Percentiles rank a stretch among this genome's conserved stretches.
phyloP scores from a whole-genome alignment of 768 basidiomycete species.

The Suillus brevipes region DNA sequence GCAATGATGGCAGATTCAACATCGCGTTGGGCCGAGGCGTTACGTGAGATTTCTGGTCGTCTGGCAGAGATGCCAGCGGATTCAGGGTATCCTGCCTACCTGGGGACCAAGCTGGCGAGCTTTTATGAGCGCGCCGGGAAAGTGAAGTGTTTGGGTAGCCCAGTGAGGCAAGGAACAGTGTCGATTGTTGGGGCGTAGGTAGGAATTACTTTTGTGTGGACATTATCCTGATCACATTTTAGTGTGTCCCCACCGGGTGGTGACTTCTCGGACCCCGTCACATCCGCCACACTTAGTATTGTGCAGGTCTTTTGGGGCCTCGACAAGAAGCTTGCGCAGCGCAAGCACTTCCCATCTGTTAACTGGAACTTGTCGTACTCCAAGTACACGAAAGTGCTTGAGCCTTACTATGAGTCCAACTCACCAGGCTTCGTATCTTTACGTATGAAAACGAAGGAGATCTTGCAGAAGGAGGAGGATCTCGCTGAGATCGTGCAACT shows the following conservation, averaged over 20 bases:
- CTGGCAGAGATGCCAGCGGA: conserved; percentile 99
- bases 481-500: conserved; percentile 98
- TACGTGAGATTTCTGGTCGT: conserved; percentile 99
- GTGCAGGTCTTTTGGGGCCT: conserved; percentile 99
- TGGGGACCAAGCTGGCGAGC: conserved; percentile 90
- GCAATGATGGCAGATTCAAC: conserved; percentile 99
- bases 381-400: conserved; percentile 94
- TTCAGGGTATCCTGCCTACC: conserved; percentile 98
- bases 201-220: not conserved
- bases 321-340: conserved; percentile 97
- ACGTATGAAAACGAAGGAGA: conserved; percentile 91
- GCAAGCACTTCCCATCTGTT: conserved; percentile 99
- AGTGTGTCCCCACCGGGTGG: conserved; percentile 99
- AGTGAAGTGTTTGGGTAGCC: conserved; percentile 89
- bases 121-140: conserved; percentile 99
- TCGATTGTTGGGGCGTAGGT: conserved; percentile 99
- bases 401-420: conserved; percentile 86
- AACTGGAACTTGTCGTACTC: conserved; percentile 99
- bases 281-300: conserved; percentile 95
- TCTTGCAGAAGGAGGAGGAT: conserved; percentile 97
- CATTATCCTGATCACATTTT: conserved; percentile 15
- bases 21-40: conserved; percentile 97
- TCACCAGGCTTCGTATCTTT: conserved; percentile 95
- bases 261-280: conserved; percentile 99
- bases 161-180: conserved; percentile 85